These are phyloP conservation scores for Dryas octopetala DNA, from an alignment of 306 rosid species.

Conservation along the genomic window DNA sequence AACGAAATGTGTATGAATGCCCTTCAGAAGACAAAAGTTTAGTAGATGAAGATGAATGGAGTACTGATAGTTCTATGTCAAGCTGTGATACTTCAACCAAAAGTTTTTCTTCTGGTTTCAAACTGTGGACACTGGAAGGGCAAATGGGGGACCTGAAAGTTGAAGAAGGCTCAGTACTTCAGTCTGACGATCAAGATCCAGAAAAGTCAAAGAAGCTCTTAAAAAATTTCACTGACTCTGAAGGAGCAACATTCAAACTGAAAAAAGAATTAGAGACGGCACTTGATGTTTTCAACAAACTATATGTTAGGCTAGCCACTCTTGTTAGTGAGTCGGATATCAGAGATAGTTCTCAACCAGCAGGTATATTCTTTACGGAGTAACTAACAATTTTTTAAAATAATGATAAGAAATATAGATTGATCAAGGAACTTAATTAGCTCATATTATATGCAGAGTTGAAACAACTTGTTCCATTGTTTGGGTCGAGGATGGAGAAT, in stretches of 20 bases:
- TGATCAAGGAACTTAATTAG: conserved; percentile 24
- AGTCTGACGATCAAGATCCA: conserved; percentile 30
- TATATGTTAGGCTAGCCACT: conserved; percentile 41
- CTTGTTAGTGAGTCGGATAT: conserved; percentile 35
- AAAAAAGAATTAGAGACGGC: conserved; percentile 53
- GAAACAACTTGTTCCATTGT: conserved; percentile 36
- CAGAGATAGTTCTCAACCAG: conserved; percentile 34
- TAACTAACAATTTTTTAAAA: conserved; percentile 15
- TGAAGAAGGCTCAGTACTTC: conserved; percentile 31
- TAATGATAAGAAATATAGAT: conserved; percentile 13
- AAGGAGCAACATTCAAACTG: conserved; percentile 36
- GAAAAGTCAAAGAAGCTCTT: conserved; percentile 31
- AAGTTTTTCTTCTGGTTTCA: conserved; percentile 43
- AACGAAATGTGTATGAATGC: conserved; percentile 31
- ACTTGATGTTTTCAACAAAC: conserved; percentile 43
- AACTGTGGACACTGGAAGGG: conserved; percentile 18
- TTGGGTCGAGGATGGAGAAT: conserved; percentile 31
- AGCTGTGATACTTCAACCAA: conserved; percentile 54
- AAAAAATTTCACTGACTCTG: conserved; percentile 25
- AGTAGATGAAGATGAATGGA: conserved; percentile 51
- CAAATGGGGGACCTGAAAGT: conserved; percentile 24
- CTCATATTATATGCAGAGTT: conserved; percentile 51
- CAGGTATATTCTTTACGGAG: conserved; percentile 47
- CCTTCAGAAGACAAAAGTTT: conserved; percentile 32
- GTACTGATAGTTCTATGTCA: conserved; percentile 58